These are phyloP conservation scores for Cystofilobasidium macerans DNA, from an alignment of 768 basidiomycete species.

Conservation along the genomic window DNA sequence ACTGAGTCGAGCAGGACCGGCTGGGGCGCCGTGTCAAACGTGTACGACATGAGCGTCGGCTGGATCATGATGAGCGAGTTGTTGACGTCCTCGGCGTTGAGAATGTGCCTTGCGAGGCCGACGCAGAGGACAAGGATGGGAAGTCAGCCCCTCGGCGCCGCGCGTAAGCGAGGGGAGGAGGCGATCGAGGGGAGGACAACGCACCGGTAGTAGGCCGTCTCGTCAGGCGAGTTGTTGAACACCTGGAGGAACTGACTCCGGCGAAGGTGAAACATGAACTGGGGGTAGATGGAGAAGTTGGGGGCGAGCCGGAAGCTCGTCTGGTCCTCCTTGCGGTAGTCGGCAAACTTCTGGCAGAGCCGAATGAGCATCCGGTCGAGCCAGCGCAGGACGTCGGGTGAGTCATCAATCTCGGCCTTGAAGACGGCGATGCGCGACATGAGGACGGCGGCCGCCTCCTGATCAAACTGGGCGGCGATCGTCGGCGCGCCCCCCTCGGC, in stretches of 20 bases:
- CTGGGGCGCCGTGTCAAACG: constrained; percentile 73
- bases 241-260: constrained; percentile 98
- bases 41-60: constrained; percentile 97
- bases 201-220: constrained; percentile 94
- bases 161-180: no score
- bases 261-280: constrained; percentile 99
- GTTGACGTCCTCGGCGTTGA: constrained; percentile 97
- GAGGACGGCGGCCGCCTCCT: constrained; percentile 91
- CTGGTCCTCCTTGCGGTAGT: constrained; percentile 96
- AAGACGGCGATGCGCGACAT: constrained; percentile 99
- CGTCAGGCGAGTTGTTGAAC: constrained; percentile 99
- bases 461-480: constrained; percentile 89
- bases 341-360: constrained; percentile 97
- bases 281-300: constrained; percentile 97
- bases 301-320: constrained; percentile 82
- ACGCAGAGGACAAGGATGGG: no score
- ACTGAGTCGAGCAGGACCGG: constrained; percentile 94
- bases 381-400: constrained; percentile 92
- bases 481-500: constrained; percentile 92
- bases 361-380: constrained; percentile 97
- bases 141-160: no score
- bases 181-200: no score
- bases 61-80: constrained; percentile 99
- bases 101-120: constrained; percentile 68
- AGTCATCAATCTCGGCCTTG: constrained; percentile 98